Evolutionary conservation across 2,329 filamentous ascomycete species (phyloP).

Genomic region (Teratosphaeria viscida): DNA sequence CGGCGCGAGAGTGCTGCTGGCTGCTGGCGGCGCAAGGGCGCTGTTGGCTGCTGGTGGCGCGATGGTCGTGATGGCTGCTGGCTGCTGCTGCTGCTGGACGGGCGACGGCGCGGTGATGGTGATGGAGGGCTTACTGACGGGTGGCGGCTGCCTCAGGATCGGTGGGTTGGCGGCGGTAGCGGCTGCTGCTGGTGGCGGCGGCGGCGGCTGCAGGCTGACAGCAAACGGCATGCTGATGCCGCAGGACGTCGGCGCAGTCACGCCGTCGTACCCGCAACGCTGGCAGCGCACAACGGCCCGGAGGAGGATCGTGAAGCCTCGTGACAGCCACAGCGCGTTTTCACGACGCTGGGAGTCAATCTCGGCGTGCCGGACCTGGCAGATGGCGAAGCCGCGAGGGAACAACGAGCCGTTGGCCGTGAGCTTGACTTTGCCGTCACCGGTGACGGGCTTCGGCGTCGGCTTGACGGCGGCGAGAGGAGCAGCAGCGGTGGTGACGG

Average conservation of each 20-base stretch:
- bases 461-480: neutral
- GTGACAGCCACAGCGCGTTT: neutral
- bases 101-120: neutral
- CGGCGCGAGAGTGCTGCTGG: neutral
- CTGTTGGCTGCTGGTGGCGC: neutral
- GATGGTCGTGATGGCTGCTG: neutral
- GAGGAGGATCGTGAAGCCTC: neutral
- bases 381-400: neutral
- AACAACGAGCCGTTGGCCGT: neutral
- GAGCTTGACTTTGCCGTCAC: neutral
- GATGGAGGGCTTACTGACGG: neutral
- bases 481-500: neutral
- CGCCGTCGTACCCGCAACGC: neutral
- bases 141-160: neutral
- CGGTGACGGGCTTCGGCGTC: neutral
- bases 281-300: neutral
- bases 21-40: neutral
- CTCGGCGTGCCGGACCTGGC: neutral
- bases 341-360: neutral
- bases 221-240: neutral
- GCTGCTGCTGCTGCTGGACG: neutral
- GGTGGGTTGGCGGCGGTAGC: neutral
- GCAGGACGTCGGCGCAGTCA: neutral
- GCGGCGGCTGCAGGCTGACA: neutral
- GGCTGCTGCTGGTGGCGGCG: neutral